Conservation (phyloP, 208 protist species). For the Trypanosoma rangeli region DNA sequence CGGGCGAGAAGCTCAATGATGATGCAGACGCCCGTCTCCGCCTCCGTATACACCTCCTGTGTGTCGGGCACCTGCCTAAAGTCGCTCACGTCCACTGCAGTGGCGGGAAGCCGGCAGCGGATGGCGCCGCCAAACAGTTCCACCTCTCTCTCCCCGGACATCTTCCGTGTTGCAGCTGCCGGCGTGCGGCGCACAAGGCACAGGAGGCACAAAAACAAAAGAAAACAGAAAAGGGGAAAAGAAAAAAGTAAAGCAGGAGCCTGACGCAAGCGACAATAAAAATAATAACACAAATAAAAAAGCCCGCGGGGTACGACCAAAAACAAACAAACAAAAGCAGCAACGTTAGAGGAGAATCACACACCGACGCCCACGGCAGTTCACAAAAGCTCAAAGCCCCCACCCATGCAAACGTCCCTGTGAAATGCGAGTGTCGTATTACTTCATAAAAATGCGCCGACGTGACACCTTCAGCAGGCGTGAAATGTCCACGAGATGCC, state of each 20-base stretch:
- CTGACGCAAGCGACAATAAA: too few relatives aligned
- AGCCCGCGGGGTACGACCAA: too few relatives aligned
- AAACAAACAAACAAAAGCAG: neutral
- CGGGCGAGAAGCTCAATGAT: constrained; percentile 75
- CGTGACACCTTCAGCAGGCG: constrained; percentile 65
- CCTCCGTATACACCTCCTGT: constrained; percentile 72
- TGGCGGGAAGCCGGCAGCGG: constrained; percentile 31
- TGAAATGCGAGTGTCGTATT: neutral
- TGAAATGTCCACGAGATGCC: constrained; percentile 53
- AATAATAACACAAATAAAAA: too few relatives aligned
- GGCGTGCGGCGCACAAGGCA: neutral
- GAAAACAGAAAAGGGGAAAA: constrained; percentile 1
- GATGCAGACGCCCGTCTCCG: constrained; percentile 49
- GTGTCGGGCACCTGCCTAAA: constrained; percentile 78
- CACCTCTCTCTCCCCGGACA: constrained; percentile 16
- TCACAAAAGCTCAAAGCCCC: neutral
- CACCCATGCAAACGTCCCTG: neutral
- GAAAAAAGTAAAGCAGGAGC: neutral
- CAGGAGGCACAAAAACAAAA: neutral
- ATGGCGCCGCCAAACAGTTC: constrained; percentile 80
- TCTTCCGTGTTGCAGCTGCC: neutral
- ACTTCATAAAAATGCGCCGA: constrained; percentile 37
- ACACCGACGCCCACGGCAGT: neutral
- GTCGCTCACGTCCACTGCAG: constrained; percentile 57
- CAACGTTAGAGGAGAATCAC: too few relatives aligned